Conservation (phyloP, 768 basidiomycete genomes). For the Lyophyllum semitale region DNA sequence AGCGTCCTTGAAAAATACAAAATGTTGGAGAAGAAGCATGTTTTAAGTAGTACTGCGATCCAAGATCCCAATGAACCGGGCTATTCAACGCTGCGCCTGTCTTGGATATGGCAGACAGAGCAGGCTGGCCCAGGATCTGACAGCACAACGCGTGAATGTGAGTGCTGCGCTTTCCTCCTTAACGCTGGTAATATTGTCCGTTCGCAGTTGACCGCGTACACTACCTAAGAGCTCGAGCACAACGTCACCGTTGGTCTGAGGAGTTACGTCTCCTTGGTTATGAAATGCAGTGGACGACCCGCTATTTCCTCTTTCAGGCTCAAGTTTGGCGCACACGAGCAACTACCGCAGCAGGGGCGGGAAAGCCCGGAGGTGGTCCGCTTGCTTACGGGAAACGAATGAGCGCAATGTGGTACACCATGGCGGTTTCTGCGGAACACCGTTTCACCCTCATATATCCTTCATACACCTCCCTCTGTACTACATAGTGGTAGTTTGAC, state of each 20-base stretch:
- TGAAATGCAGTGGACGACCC: neutral
- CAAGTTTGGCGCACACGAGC: neutral
- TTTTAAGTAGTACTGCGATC: too few species aligned
- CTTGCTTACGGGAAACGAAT: neutral
- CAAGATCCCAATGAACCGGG: too few species aligned
- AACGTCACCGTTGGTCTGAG: neutral
- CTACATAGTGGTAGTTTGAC: neutral
- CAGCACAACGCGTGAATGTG: too few species aligned
- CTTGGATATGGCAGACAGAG: too few species aligned
- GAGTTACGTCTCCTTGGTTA: neutral
- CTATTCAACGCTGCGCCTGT: too few species aligned
- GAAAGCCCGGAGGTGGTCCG: neutral
- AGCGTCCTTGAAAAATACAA: too few species aligned
- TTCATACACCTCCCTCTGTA: neutral
- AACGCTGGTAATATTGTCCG: too few species aligned
- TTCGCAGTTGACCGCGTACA: neutral
- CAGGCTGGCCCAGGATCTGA: too few species aligned
- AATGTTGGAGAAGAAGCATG: too few species aligned
- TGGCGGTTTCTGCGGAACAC: neutral
- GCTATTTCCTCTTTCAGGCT: neutral
- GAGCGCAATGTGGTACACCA: neutral
- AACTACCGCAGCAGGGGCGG: too few species aligned
- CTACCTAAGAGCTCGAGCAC: neutral
- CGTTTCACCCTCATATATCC: neutral
- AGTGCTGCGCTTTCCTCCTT: too few species aligned